Conservation (phyloP, 257 asterid species). For the Euphrasia confusa region DNA sequence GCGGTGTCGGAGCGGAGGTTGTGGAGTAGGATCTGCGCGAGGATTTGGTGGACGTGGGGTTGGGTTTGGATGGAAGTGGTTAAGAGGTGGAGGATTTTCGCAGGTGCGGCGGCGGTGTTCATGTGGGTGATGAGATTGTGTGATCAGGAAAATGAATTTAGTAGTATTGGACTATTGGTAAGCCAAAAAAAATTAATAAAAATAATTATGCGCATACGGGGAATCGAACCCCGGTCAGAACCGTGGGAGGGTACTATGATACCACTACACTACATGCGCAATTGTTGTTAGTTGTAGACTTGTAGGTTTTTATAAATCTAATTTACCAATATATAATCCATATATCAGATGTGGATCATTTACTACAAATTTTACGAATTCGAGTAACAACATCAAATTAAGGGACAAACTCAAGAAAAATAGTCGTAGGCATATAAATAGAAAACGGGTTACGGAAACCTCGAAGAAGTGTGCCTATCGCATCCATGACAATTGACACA, state of each 20-base stretch:
- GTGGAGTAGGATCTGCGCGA: conserved; percentile 45
- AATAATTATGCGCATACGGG: conserved; percentile 82
- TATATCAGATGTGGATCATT: too few species aligned
- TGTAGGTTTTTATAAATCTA: too few species aligned
- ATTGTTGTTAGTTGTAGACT: not conserved
- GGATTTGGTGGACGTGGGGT: conserved; percentile 50
- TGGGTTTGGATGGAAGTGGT: conserved; percentile 25
- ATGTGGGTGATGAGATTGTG: conserved; percentile 5
- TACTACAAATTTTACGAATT: too few species aligned
- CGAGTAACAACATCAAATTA: too few species aligned
- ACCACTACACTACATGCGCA: conserved; percentile 99
- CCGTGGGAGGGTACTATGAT: conserved; percentile 99
- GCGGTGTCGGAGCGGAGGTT: conserved; percentile 47
- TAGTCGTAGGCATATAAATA: too few species aligned
- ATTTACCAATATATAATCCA: too few species aligned
- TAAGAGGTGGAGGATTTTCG: conserved; percentile 29
- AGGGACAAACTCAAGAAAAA: too few species aligned
- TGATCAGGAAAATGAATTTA: too few species aligned
- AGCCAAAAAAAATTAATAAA: not conserved
- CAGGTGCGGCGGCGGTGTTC: conserved; percentile 19
- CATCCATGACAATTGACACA: too few species aligned
- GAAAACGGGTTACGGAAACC: too few species aligned
- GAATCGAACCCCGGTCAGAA: conserved; percentile 99
- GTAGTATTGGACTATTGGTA: not conserved
- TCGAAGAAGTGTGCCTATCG: too few species aligned